Conservation (phyloP, 2,329 filamentous ascomycete genomes). For the Chalaropsis ovoidea region DNA sequence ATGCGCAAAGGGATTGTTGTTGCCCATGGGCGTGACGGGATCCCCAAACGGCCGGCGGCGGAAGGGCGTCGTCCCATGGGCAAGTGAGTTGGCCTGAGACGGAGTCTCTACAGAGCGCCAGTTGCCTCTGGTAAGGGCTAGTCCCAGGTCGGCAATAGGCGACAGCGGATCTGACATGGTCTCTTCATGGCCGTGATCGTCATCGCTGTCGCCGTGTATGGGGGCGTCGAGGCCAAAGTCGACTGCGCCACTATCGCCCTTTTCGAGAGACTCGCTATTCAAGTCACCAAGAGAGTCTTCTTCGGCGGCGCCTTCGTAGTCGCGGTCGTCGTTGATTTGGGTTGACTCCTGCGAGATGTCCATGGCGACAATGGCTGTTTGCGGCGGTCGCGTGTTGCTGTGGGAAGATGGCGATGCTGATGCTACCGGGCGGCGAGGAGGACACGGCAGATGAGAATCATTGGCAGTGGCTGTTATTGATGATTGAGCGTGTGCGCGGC, state of each 20-base stretch:
- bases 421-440: not conserved
- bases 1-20: slow-evolving; percentile 40
- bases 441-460: not conserved
- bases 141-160: slow-evolving; percentile 31
- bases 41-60: slow-evolving; percentile 27
- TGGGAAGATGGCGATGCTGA: not conserved
- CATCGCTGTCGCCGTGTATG: slow-evolving; percentile 36
- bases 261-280: slow-evolving; percentile 30
- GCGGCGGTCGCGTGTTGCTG: not conserved
- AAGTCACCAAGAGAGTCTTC: slow-evolving; percentile 25
- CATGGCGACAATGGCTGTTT: slow-evolving; percentile 14
- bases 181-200: slow-evolving; percentile 33
- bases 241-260: slow-evolving; percentile 26
- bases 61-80: slow-evolving; percentile 30
- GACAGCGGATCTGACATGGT: slow-evolving; percentile 33
- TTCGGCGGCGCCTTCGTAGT: slow-evolving; percentile 41
- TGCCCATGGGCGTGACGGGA: slow-evolving; percentile 43
- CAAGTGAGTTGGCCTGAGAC: slow-evolving; percentile 32
- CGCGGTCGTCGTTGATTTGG: slow-evolving; percentile 47
- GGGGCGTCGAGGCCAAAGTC: slow-evolving; percentile 31
- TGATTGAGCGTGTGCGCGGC: not conserved
- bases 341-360: slow-evolving; percentile 36
- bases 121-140: slow-evolving; percentile 34
- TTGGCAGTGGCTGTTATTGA: not conserved
- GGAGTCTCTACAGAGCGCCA: slow-evolving; percentile 33